Evolutionary conservation across 305 asterid species (phyloP).

Genomic region (Lippia alba): DNA sequence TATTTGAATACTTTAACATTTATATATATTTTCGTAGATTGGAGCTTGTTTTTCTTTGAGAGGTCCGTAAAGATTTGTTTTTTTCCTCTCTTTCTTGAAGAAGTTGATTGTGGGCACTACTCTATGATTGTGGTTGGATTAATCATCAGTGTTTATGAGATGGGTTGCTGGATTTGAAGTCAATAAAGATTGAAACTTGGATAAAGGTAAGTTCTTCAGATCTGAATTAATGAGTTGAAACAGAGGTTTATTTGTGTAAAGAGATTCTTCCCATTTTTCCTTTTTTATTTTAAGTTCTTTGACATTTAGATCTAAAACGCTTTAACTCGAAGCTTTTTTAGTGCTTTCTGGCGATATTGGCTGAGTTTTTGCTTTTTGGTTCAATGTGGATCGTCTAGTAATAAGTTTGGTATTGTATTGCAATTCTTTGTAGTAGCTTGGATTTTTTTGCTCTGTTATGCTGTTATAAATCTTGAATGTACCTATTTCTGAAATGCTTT

Average conservation of each 20-base stretch:
- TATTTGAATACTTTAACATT: neutral
- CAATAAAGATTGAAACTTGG: constrained; percentile 11
- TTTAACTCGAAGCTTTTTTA: constrained; percentile 30
- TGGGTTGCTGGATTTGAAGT: constrained; percentile 33
- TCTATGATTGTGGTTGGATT: constrained; percentile 11
- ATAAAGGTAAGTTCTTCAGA: constrained; percentile 69
- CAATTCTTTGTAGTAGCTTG: constrained; percentile 20
- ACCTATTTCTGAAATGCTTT: constrained; percentile 12
- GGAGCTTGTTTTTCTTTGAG: constrained; percentile 21
- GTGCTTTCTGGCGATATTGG: constrained; percentile 6
- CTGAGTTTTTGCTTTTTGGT: neutral
- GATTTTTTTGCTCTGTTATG: constrained; percentile 25
- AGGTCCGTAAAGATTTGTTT: constrained; percentile 29
- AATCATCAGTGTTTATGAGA: constrained; percentile 1
- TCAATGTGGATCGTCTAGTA: constrained; percentile 32
- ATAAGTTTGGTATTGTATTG: constrained; percentile 25
- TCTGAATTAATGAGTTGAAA: constrained; percentile 45
- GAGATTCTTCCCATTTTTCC: neutral
- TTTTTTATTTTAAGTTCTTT: constrained; percentile 10
- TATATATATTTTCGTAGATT: neutral
- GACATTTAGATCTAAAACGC: constrained; percentile 53
- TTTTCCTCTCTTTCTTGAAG: constrained; percentile 8
- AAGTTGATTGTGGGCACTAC: constrained; percentile 23
- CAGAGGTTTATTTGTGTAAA: constrained; percentile 27
- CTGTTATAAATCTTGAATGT: constrained; percentile 25